phyloP scores from a whole-genome alignment of 208 protist genomes.

The Leishmania major region DNA sequence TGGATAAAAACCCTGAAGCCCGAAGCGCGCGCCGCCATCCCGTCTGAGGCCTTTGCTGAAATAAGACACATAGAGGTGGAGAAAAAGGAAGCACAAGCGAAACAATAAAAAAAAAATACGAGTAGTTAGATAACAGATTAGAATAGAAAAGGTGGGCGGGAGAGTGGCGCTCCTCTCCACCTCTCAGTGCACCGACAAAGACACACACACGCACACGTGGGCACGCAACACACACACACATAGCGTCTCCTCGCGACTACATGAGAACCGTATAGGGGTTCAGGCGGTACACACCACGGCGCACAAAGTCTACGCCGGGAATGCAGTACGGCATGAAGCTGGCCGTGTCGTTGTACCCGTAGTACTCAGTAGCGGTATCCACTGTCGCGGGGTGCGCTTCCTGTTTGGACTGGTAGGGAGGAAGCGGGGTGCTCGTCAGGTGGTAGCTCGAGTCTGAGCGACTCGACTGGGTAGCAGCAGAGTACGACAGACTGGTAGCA shows the following conservation, averaged over 20 bases:
- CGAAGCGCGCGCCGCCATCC: background rate
- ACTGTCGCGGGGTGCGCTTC: background rate
- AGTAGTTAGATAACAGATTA: background rate
- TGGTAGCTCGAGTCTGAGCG: slow-evolving; percentile 7
- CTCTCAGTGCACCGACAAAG: background rate
- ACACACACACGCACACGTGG: background rate
- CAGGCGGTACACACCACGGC: slow-evolving; percentile 28
- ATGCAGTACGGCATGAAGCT: slow-evolving; percentile 6
- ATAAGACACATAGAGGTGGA: background rate
- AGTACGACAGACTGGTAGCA: background rate
- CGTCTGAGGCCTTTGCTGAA: background rate
- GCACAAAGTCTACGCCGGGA: slow-evolving; percentile 28
- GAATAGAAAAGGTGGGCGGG: background rate
- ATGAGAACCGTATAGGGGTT: slow-evolving; percentile 37
- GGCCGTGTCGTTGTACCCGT: background rate
- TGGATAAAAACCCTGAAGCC: background rate
- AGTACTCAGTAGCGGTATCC: background rate
- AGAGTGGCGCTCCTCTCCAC: background rate
- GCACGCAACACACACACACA: slow-evolving; percentile 1
- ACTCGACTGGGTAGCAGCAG: background rate
- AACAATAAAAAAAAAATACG: background rate
- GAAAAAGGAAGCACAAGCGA: background rate
- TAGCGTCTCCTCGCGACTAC: background rate
- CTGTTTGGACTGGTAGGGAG: background rate
- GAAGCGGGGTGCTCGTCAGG: background rate